phyloP scores from a whole-genome alignment of 345 rosid genomes.

The Cardiospermum halicacabum region DNA sequence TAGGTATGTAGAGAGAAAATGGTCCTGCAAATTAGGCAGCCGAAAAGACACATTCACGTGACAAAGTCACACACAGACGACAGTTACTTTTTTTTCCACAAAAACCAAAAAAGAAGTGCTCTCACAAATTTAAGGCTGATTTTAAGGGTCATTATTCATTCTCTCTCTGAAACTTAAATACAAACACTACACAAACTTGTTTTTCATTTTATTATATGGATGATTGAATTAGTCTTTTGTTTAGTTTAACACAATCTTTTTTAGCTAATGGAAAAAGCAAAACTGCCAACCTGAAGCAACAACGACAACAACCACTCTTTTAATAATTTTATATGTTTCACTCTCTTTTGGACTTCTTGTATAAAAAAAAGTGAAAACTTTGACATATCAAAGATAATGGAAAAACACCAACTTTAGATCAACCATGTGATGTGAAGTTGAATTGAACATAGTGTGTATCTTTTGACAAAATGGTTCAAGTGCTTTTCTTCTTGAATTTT shows the following conservation, averaged over 20 bases:
- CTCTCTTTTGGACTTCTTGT: conserved; percentile 1
- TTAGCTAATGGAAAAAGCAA: background rate
- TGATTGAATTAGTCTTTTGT: background rate
- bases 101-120: conserved; percentile 7
- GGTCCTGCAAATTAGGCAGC: conserved; percentile 21
- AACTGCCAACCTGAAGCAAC: conserved; percentile 16
- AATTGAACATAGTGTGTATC: too few species aligned
- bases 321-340: background rate
- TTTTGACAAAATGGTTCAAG: background rate
- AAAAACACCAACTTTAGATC: too few species aligned
- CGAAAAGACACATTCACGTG: conserved; percentile 42
- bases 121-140: conserved; percentile 24
- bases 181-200: background rate
- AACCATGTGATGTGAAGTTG: too few species aligned
- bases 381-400: too few species aligned
- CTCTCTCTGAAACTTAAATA: background rate
- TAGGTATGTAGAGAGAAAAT: conserved; percentile 2
- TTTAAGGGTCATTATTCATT: conserved; percentile 18
- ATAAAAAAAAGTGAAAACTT: conserved; percentile 4
- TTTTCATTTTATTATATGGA: background rate
- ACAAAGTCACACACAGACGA: conserved; percentile 16
- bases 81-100: conserved; percentile 27
- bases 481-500: too few species aligned
- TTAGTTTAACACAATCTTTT: background rate
- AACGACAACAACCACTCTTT: background rate